A percentile compares a stretch with the other conserved stretches of the same genome.
These are phyloP conservation scores for Solanum sparsipilum DNA, from an alignment of 257 asterid species.

Conservation along the genomic window DNA sequence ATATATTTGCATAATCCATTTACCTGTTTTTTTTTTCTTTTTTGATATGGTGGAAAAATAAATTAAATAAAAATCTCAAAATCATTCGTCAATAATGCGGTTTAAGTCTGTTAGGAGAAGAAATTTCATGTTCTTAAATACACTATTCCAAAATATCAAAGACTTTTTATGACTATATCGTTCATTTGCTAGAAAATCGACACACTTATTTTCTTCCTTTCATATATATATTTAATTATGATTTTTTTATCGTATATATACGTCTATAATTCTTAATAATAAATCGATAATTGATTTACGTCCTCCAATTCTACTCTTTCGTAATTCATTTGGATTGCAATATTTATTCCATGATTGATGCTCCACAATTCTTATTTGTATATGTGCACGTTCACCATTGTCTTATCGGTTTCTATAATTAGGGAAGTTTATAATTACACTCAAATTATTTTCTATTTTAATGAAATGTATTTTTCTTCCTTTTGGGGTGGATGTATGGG, in stretches of 20 bases:
- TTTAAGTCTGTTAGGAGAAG: neutral
- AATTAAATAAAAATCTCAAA: too few species aligned
- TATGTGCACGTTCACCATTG: neutral
- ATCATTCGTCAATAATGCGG: neutral
- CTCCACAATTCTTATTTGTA: neutral
- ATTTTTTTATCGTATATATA: neutral
- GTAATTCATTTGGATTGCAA: neutral
- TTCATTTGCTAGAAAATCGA: neutral
- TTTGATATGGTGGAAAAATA: too few species aligned
- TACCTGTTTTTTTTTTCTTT: too few species aligned
- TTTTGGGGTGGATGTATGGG: neutral
- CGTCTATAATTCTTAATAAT: too few species aligned
- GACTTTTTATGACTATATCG: neutral
- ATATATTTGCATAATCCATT: too few species aligned
- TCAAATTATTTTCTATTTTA: neutral
- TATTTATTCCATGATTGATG: neutral
- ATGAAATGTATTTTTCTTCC: neutral
- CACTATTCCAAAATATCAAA: neutral
- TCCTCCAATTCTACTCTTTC: neutral
- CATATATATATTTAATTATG: too few species aligned
- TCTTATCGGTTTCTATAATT: neutral
- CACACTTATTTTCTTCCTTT: neutral
- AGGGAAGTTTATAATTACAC: neutral
- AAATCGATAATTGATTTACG: too few species aligned
- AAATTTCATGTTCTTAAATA: neutral